Evolutionary conservation across 768 basidiomycete genomes (phyloP).

Genomic region (Mycena leptocephala): DNA sequence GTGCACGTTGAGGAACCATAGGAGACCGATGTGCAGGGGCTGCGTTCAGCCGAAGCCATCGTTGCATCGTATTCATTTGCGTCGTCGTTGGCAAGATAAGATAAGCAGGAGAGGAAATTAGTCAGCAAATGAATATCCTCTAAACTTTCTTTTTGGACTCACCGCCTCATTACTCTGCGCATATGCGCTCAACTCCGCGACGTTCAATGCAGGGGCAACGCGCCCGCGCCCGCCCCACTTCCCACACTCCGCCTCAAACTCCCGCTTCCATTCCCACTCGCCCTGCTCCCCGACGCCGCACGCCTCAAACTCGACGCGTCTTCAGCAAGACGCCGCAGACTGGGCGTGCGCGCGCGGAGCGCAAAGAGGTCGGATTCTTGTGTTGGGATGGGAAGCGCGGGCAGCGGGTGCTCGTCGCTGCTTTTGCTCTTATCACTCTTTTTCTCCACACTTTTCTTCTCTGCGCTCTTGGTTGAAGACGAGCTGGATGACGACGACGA

Average conservation of each 20-base stretch:
- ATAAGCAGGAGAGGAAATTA: slow-evolving; percentile 26
- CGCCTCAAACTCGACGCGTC: not conserved
- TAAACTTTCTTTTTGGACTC: slow-evolving; percentile 40
- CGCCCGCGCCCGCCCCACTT: slow-evolving; percentile 42
- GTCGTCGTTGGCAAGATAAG: not conserved
- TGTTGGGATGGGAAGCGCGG: slow-evolving; percentile 26
- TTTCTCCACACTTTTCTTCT: not conserved
- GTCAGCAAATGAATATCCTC: not conserved
- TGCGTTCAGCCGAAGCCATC: slow-evolving; percentile 43
- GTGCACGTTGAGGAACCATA: slow-evolving; percentile 97
- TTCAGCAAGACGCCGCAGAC: not conserved
- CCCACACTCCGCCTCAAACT: slow-evolving; percentile 38
- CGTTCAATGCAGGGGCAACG: slow-evolving; percentile 61
- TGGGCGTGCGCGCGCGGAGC: slow-evolving; percentile 1
- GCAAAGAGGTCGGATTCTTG: slow-evolving; percentile 64
- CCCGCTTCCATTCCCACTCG: not conserved
- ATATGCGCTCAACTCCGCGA: slow-evolving; percentile 63
- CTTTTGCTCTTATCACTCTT: slow-evolving; percentile 9
- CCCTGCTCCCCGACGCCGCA: no score
- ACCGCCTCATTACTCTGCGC: slow-evolving; percentile 68
- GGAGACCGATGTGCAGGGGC: slow-evolving; percentile 88
- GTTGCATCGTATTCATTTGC: no score
- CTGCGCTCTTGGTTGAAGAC: not conserved
- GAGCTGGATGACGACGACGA: slow-evolving; percentile 51
- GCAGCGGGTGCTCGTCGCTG: slow-evolving; percentile 29